Evolutionary conservation across 805 yeast genomes (phyloP).

Genomic region (Starmerella lactis-condensi): DNA sequence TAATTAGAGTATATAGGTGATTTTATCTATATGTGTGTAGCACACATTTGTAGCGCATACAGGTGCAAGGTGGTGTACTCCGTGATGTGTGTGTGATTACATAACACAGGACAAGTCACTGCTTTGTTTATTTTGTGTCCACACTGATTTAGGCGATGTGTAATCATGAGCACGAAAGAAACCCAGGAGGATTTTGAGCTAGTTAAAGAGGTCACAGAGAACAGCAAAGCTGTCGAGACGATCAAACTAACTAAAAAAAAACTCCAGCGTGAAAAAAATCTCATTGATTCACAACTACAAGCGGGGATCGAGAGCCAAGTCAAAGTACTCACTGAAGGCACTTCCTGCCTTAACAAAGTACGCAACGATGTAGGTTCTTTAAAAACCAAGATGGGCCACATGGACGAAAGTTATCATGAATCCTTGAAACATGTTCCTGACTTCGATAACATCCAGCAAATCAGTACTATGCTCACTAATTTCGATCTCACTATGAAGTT

Average conservation of each 20-base stretch:
- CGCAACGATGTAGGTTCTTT: slow-evolving; percentile 27
- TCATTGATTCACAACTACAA: slow-evolving; percentile 56
- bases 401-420: slow-evolving; percentile 35
- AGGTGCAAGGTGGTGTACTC: too few species aligned
- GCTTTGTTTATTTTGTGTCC: too few species aligned
- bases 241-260: slow-evolving; percentile 21
- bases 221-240: slow-evolving; percentile 21
- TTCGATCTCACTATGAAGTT: slow-evolving; percentile 51
- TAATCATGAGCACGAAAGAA: too few species aligned
- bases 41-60: too few species aligned
- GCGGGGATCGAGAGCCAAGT: slow-evolving; percentile 50
- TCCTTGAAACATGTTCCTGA: slow-evolving; percentile 42
- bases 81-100: too few species aligned
- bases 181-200: slow-evolving; percentile 9
- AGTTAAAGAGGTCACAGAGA: slow-evolving; percentile 13
- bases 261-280: slow-evolving; percentile 40
- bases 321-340: slow-evolving; percentile 31
- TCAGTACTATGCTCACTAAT: slow-evolving; percentile 52
- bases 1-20: too few species aligned
- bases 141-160: too few species aligned
- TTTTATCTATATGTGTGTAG: too few species aligned
- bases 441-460: slow-evolving; percentile 48
- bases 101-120: too few species aligned
- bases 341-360: slow-evolving; percentile 23
- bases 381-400: slow-evolving; percentile 18